phyloP scores from a whole-genome alignment of 805 yeast genomes.

The Barnettozyma botsteinii region DNA sequence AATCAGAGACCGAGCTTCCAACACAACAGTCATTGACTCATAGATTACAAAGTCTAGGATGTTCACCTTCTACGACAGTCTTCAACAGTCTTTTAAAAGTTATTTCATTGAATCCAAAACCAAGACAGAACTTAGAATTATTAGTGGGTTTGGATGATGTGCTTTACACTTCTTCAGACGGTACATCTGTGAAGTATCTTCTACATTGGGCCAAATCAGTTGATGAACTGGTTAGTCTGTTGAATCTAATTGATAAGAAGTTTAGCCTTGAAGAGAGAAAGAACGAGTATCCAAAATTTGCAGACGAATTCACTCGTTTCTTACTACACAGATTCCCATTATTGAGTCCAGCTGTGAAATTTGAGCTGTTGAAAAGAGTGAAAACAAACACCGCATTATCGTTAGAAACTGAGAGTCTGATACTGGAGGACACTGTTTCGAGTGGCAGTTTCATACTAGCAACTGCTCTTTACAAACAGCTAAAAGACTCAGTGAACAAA shows the following conservation, averaged over 20 bases:
- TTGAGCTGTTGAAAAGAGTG: conserved; percentile 1
- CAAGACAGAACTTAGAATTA: neutral
- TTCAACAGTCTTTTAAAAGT: neutral
- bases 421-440: conserved; percentile 1
- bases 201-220: neutral
- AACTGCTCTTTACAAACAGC: neutral
- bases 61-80: neutral
- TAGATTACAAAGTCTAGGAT: neutral
- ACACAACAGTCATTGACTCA: neutral
- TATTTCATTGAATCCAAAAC: neutral
- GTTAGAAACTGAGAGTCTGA: neutral
- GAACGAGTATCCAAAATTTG: neutral
- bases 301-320: neutral
- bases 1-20: neutral
- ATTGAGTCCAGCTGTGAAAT: neutral
- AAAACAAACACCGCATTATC: neutral
- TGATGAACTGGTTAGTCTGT: conserved; percentile 1
- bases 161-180: conserved; percentile 1
- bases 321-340: neutral
- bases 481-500: neutral
- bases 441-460: conserved; percentile 7
- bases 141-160: conserved; percentile 4
- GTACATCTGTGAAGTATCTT: neutral
- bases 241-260: conserved; percentile 2
- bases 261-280: neutral